Evolutionary conservation across 1,284 basidiomycete species (phyloP).

Genomic region (Pascua sp.): DNA sequence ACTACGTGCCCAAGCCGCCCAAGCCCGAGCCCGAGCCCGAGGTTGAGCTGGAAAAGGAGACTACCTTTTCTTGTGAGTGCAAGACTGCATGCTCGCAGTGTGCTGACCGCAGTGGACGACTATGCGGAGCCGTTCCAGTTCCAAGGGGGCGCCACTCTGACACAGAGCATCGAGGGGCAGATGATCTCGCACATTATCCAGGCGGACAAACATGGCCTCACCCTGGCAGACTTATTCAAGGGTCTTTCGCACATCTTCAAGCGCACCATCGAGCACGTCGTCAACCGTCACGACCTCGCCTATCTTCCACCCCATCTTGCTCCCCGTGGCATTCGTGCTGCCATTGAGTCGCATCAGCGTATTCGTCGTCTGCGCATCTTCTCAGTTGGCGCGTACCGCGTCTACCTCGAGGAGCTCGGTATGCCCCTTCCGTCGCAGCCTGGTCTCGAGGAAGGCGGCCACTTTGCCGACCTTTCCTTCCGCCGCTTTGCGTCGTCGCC

Average conservation of each 20-base stretch:
- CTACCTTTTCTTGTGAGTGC: constrained; percentile 2
- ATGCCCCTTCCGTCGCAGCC: constrained; percentile 19
- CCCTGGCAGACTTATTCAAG: constrained; percentile 22
- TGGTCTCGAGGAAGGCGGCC: constrained; percentile 16
- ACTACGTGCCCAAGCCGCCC: constrained; percentile 8
- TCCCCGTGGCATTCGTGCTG: constrained; percentile 20
- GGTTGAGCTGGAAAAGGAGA: constrained; percentile 2
- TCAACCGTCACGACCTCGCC: constrained; percentile 28
- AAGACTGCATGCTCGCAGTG: background rate
- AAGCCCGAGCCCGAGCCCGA: constrained; percentile 1
- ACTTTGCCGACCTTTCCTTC: constrained; percentile 24
- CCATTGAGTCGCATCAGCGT: constrained; percentile 34
- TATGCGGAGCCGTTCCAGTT: constrained; percentile 13
- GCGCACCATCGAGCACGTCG: constrained; percentile 33
- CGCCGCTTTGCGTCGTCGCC: constrained; percentile 9
- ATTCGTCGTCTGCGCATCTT: constrained; percentile 37
- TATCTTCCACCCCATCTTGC: constrained; percentile 31
- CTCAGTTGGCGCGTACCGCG: constrained; percentile 22
- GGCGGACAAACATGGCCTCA: constrained; percentile 24
- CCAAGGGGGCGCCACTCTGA: constrained; percentile 10
- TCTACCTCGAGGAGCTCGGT: constrained; percentile 22
- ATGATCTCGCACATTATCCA: constrained; percentile 20
- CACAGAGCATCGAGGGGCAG: constrained; percentile 27
- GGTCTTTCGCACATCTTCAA: constrained; percentile 24
- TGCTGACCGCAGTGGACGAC: constrained; percentile 13